Percentiles rank a stretch among this genome's conserved stretches.
These are phyloP conservation scores for Nannochloropsis granulata DNA, from an alignment of 108 stramenopile species.

Conservation along the genomic window DNA sequence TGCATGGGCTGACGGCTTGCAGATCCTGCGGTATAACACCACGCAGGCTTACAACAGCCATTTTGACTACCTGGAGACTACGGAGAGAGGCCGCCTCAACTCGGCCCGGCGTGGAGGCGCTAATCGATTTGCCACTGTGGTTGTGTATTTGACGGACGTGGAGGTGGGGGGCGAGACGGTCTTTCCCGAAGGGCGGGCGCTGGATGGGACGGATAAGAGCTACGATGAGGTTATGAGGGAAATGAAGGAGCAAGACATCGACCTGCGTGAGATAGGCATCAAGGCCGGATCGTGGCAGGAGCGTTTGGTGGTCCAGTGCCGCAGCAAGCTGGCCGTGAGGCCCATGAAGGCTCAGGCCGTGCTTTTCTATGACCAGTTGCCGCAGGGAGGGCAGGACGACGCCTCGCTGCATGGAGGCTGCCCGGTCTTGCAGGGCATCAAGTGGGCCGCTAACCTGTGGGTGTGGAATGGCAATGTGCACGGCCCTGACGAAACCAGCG, in stretches of 20 bases:
- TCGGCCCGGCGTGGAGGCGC: slow-evolving; percentile 43
- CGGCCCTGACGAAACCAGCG: not conserved
- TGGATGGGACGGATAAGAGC: slow-evolving; percentile 20
- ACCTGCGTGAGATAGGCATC: not conserved
- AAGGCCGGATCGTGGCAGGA: slow-evolving; percentile 10
- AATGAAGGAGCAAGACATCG: not conserved
- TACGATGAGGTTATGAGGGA: slow-evolving; percentile 21
- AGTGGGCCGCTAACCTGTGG: slow-evolving; percentile 86
- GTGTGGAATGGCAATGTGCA: slow-evolving; percentile 52
- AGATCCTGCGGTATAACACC: slow-evolving; percentile 79
- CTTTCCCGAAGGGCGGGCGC: slow-evolving; percentile 42
- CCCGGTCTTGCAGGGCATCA: slow-evolving; percentile 61
- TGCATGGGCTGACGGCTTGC: slow-evolving; percentile 69
- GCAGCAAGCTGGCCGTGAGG: slow-evolving; percentile 40
- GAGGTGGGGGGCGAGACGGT: slow-evolving; percentile 84
- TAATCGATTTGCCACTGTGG: slow-evolving; percentile 84
- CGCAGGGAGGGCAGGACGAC: slow-evolving; percentile 42
- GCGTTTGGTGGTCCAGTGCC: slow-evolving; percentile 37
- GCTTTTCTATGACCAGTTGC: slow-evolving; percentile 47
- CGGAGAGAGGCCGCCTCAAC: slow-evolving; percentile 33
- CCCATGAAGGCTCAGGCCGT: slow-evolving; percentile 62
- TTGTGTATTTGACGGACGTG: slow-evolving; percentile 84
- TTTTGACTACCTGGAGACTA: slow-evolving; percentile 58
- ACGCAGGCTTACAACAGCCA: slow-evolving; percentile 76
- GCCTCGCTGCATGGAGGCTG: slow-evolving; percentile 76